Percentiles rank a stretch among this genome's conserved stretches.
phyloP scores from a whole-genome alignment of 2,329 filamentous ascomycete species.

The Blastomyces silverae region DNA sequence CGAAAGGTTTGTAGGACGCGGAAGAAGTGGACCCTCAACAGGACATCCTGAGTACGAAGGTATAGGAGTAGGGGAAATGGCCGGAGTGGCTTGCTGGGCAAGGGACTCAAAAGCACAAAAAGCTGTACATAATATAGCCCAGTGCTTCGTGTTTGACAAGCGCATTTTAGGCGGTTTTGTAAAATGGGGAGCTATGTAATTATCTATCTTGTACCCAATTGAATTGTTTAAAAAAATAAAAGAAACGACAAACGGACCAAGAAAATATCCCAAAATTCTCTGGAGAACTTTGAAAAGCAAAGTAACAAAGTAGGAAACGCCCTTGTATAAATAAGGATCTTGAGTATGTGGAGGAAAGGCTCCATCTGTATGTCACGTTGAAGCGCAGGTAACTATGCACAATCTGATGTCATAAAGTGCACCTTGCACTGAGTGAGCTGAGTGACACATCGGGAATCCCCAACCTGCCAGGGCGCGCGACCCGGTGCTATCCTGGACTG shows the following conservation, averaged over 20 bases:
- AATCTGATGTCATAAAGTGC: background rate
- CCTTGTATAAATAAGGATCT: background rate
- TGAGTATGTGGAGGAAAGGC: background rate
- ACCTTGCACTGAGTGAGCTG: background rate
- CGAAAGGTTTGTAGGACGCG: slow-evolving; percentile 29
- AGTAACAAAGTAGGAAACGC: background rate
- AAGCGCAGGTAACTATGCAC: background rate
- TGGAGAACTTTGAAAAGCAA: background rate
- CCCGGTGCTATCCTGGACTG: too few species aligned
- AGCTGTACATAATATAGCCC: slow-evolving; percentile 4
- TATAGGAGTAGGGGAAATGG: slow-evolving; percentile 23
- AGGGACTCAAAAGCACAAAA: background rate
- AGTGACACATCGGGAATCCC: too few species aligned
- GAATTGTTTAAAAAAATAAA: background rate
- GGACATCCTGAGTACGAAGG: slow-evolving; percentile 22
- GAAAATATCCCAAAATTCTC: background rate
- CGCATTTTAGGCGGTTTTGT: background rate
- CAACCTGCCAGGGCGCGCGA: background rate
- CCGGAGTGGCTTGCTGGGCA: background rate
- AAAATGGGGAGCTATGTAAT: too few species aligned
- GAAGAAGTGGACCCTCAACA: slow-evolving; percentile 27
- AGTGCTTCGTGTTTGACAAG: background rate
- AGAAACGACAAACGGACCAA: background rate
- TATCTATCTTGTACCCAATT: too few species aligned
- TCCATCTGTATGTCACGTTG: background rate